Base-by-base conservation (phyloP, 2,329 filamentous ascomycete genomes). In the Colletotrichum endophyticum region DNA sequence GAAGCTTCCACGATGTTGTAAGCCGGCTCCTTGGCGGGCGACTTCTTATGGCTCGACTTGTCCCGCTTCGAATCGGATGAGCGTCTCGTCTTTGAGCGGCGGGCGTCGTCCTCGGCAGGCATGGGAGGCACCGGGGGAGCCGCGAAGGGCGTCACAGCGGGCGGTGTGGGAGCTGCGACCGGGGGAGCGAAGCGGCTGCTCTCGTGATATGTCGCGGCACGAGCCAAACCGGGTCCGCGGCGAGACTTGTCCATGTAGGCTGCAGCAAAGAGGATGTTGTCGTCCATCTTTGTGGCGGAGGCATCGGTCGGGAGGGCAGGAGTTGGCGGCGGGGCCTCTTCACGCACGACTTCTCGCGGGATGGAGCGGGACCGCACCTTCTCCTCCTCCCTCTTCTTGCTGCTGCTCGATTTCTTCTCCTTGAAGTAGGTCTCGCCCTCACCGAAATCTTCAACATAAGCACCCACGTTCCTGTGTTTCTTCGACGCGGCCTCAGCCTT, bases 351-450 rank as follows among this genome's bases (percentile, higher is more conserved):
- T 8, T 76, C 76, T 13, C 77, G 75, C 34, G 61, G 67, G 8
- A 28, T 70, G n/a, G 77, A 72, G 49, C 70, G 76, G 34, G 74
- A 69, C 12, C 70, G 75, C 66, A 70, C 71, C 15, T 77, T 71
- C 67, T 77, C 66, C 78, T 82, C 81, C 76, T 85, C 83, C 74
- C 85, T 81, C 79, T 85, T 86, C 77, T 84, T 86, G 79, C 70
- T 66, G 32, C 82, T 84, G 62, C 79, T 81, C 25, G 81, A 79
- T 79, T 85, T 86, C 79, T 87, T 87, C 81, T 85, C 84, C 78
- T 82, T 83, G 69, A 66, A 12, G 5, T 67, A 27, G 4, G 75
- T 75, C 15, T 78, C 76, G 2, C 85, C 84, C 2, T 84, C 84
- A 2, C 84, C 82, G 16, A 80, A 82, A 2, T 78, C 73, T 74